Percentiles rank a stretch among this genome's conserved stretches.
Conservation (phyloP, 2,329 filamentous ascomycete genomes). For the Alternaria ventricosa region DNA sequence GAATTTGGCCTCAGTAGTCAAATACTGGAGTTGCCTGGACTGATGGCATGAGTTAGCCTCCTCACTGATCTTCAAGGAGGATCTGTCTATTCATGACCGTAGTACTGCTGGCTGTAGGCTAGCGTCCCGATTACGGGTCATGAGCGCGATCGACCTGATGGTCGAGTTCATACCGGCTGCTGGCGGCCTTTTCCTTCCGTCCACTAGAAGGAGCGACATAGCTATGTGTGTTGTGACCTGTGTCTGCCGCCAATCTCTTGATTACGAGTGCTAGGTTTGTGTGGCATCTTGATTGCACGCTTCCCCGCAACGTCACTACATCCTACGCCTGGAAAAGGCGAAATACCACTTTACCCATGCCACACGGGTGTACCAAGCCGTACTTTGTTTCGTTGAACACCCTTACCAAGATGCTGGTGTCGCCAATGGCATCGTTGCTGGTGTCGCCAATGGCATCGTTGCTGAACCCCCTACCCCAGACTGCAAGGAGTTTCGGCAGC, state of each 20-base stretch:
- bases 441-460: not conserved
- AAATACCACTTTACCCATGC: not conserved
- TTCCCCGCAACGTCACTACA: not conserved
- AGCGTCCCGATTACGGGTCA: not conserved
- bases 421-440: not conserved
- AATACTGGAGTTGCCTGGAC: not conserved
- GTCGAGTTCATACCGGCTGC: not conserved
- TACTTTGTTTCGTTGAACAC: not conserved
- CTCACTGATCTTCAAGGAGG: not conserved
- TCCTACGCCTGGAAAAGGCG: not conserved
- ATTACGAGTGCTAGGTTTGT: not conserved
- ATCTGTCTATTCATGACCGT: not conserved
- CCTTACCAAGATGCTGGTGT: not conserved
- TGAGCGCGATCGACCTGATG: not conserved
- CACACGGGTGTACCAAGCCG: not conserved
- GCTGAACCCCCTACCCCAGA: not conserved
- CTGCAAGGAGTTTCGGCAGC: not conserved
- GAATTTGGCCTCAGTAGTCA: not conserved
- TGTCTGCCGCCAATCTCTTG: not conserved
- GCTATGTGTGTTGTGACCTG: not conserved
- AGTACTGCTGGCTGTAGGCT: not conserved
- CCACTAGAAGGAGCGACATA: not conserved
- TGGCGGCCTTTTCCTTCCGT: not conserved
- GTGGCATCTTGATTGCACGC: not conserved
- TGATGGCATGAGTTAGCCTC: not conserved